Conservation (phyloP, 768 basidiomycete genomes). For the Phlebiopsis gigantea region DNA sequence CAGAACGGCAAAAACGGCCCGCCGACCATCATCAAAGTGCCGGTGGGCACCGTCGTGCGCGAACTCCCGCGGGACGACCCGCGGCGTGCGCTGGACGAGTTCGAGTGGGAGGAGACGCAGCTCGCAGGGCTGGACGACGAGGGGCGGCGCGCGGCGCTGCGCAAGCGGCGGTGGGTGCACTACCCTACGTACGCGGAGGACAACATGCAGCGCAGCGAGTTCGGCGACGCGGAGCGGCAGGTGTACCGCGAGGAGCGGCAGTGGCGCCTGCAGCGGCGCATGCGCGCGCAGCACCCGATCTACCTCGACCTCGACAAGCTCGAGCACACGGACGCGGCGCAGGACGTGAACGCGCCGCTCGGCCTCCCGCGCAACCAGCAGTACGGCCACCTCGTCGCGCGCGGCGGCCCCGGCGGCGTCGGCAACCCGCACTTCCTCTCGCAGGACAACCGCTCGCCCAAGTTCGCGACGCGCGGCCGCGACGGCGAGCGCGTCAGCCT, state of each 20-base stretch:
- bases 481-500: slow-evolving; percentile 76
- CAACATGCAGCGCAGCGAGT: slow-evolving; percentile 59
- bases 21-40: slow-evolving; percentile 76
- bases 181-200: slow-evolving; percentile 64
- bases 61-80: slow-evolving; percentile 67
- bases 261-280: slow-evolving; percentile 41
- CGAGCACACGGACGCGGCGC: slow-evolving; percentile 32
- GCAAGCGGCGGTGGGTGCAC: slow-evolving; percentile 71
- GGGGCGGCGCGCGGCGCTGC: slow-evolving; percentile 53
- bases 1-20: slow-evolving; percentile 73
- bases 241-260: slow-evolving; percentile 59
- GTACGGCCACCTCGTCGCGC: slow-evolving; percentile 60
- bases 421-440: slow-evolving; percentile 88
- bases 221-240: slow-evolving; percentile 64
- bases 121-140: slow-evolving; percentile 41
- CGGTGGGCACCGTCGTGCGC: slow-evolving; percentile 84
- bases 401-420: slow-evolving; percentile 75
- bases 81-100: slow-evolving; percentile 58
- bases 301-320: slow-evolving; percentile 59
- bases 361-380: slow-evolving; percentile 46
- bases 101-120: slow-evolving; percentile 67
- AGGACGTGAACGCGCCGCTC: slow-evolving; percentile 51
- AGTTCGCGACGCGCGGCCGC: slow-evolving; percentile 77
- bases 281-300: slow-evolving; percentile 38
- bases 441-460: slow-evolving; percentile 68